A percentile compares a stretch with the other conserved stretches of the same genome.
These are phyloP conservation scores for Yamadazyma epiphylla DNA, from an alignment of 1,139 yeast genomes.

Conservation along the genomic window DNA sequence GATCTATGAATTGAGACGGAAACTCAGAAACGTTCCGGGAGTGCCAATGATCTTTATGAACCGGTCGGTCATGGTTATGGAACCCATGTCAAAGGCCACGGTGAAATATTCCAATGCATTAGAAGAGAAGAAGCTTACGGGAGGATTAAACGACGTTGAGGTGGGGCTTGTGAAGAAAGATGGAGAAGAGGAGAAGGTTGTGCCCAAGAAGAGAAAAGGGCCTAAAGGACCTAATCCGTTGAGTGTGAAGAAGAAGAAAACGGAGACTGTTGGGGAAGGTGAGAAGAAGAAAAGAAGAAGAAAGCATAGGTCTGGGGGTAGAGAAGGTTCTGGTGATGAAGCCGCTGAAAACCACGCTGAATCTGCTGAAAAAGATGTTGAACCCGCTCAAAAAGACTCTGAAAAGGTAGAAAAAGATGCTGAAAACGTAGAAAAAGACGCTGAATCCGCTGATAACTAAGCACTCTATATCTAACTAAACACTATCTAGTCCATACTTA, in stretches of 20 bases:
- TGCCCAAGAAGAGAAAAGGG: slow-evolving; percentile 55
- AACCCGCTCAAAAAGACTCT: slow-evolving; percentile 2
- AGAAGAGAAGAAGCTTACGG: slow-evolving; percentile 66
- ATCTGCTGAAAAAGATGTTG: background rate
- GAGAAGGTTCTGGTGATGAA: slow-evolving; percentile 5
- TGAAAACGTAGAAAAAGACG: slow-evolving; percentile 1
- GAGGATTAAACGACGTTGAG: slow-evolving; percentile 65
- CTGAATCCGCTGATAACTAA: too few relatives aligned
- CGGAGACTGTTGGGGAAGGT: slow-evolving; percentile 10
- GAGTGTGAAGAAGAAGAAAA: slow-evolving; percentile 70
- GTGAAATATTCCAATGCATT: slow-evolving; percentile 46
- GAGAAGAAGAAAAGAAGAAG: slow-evolving; percentile 31
- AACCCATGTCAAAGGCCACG: slow-evolving; percentile 79
- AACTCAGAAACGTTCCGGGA: slow-evolving; percentile 76
- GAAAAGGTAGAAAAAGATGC: slow-evolving; percentile 1
- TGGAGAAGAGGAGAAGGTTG: slow-evolving; percentile 24
- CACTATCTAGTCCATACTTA: slow-evolving; percentile 9
- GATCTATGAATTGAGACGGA: slow-evolving; percentile 61
- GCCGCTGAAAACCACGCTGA: slow-evolving; percentile 5
- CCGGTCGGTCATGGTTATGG: slow-evolving; percentile 94
- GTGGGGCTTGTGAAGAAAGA: slow-evolving; percentile 31
- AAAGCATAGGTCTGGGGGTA: slow-evolving; percentile 10
- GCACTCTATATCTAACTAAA: too few relatives aligned
- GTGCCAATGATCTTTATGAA: slow-evolving; percentile 85
- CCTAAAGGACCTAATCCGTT: slow-evolving; percentile 81